phyloP scores from a whole-genome alignment of 257 asterid genomes.

The Fraxinus cuspidata region DNA sequence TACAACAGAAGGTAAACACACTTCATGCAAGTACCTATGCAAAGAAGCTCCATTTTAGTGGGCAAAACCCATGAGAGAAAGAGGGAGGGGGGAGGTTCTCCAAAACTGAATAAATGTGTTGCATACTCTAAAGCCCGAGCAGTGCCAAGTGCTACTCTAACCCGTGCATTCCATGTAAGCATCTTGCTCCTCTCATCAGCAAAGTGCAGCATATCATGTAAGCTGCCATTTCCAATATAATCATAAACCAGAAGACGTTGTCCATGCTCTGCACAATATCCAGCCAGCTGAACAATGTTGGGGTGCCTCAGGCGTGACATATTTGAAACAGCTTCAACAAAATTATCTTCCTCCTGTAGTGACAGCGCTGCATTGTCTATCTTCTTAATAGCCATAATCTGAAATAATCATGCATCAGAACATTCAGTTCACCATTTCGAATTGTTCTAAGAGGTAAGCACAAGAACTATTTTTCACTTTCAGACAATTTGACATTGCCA shows the following conservation, averaged over 20 bases:
- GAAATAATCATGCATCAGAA: constrained; percentile 24
- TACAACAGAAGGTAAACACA: constrained; percentile 90
- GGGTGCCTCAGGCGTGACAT: constrained; percentile 95
- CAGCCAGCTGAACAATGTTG: constrained; percentile 77
- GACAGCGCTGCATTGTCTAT: constrained; percentile 86
- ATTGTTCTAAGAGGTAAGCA: constrained; percentile 13
- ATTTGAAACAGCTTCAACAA: constrained; percentile 83
- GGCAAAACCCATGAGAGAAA: constrained; percentile 7
- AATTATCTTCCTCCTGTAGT: constrained; percentile 90
- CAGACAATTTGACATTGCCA: background rate
- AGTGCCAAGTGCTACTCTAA: constrained; percentile 95
- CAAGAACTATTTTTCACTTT: constrained; percentile 1
- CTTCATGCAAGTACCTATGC: constrained; percentile 98
- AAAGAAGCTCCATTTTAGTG: constrained; percentile 25
- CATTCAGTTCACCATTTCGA: constrained; percentile 14
- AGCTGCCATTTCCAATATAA: constrained; percentile 72
- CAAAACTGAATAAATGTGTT: constrained; percentile 13
- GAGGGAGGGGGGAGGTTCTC: constrained; percentile 4
- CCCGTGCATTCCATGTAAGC: constrained; percentile 97
- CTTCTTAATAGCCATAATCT: constrained; percentile 87
- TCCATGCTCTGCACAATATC: constrained; percentile 93
- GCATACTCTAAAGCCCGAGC: constrained; percentile 98
- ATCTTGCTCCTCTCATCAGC: constrained; percentile 82
- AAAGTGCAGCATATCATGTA: constrained; percentile 95
- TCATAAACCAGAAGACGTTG: constrained; percentile 92